Conservation (phyloP, 176 grass and related monocot genomes). For the Phragmites australis region DNA sequence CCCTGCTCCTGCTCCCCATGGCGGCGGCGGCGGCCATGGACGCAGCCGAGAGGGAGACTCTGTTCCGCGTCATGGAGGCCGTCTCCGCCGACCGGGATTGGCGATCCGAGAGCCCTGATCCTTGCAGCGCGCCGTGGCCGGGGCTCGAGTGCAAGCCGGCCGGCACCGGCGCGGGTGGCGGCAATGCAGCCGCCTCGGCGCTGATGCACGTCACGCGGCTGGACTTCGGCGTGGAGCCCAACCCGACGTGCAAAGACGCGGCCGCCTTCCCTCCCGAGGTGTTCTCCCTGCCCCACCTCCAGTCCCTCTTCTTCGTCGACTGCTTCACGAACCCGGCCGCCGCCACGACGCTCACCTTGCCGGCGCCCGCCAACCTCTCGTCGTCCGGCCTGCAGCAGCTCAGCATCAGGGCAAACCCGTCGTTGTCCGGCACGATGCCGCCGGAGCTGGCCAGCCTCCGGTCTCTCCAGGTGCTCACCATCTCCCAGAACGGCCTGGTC, state of each 20-base stretch:
- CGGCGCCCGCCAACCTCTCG: constrained; percentile 53
- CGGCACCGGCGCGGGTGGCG: not conserved
- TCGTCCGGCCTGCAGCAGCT: constrained; percentile 70
- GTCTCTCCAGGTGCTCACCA: constrained; percentile 74
- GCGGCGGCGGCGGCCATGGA: constrained; percentile 44
- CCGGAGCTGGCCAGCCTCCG: constrained; percentile 53
- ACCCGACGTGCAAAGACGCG: constrained; percentile 68
- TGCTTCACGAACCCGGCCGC: constrained; percentile 67
- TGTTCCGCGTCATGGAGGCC: constrained; percentile 80
- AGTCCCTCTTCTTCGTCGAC: constrained; percentile 82
- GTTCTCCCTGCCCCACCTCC: constrained; percentile 65
- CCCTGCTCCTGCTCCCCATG: constrained; percentile 3
- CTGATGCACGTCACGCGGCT: constrained; percentile 80
- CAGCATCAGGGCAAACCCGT: constrained; percentile 71
- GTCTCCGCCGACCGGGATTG: constrained; percentile 89
- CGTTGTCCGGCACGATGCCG: constrained; percentile 60
- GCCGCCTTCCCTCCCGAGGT: constrained; percentile 63
- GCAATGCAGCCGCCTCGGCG: no score
- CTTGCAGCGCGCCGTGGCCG: constrained; percentile 70
- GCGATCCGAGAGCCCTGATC: constrained; percentile 76
- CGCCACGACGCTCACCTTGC: constrained; percentile 47
- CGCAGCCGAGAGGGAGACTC: constrained; percentile 57
- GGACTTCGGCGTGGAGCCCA: constrained; percentile 80
- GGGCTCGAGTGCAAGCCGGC: constrained; percentile 87
- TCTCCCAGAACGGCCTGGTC: constrained; percentile 78